Conservation (phyloP, 371 early-diverging fungal genomes). For the Mucor circinelloides region DNA sequence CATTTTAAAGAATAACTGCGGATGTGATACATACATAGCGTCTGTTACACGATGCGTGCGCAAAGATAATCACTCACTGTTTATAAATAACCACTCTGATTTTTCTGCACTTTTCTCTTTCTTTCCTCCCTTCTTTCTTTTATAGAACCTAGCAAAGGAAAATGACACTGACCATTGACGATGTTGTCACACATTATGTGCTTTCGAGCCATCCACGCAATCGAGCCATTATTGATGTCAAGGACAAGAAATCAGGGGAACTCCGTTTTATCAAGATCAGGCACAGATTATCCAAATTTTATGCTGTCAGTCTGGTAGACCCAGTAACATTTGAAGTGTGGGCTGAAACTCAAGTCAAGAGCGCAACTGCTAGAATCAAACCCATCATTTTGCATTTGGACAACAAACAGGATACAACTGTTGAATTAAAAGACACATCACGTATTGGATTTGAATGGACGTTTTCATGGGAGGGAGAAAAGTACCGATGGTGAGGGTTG, state of each 20-base stretch:
- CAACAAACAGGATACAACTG: slow-evolving; percentile 12
- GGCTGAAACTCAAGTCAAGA: slow-evolving; percentile 42
- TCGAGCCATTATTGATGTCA: slow-evolving; percentile 40
- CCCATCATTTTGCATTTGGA: slow-evolving; percentile 35
- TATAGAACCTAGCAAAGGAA: slow-evolving; percentile 5
- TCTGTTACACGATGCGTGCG: slow-evolving; percentile 6
- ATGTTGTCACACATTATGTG: slow-evolving; percentile 38
- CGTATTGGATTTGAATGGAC: slow-evolving; percentile 48
- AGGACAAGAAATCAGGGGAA: slow-evolving; percentile 36
- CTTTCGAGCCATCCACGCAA: slow-evolving; percentile 44
- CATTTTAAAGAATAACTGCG: slow-evolving; percentile 20
- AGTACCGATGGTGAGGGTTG: slow-evolving; percentile 38
- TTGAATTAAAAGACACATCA: slow-evolving; percentile 34
- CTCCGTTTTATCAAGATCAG: slow-evolving; percentile 47
- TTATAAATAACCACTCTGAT: slow-evolving; percentile 5
- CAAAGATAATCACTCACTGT: background rate
- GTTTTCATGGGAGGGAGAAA: slow-evolving; percentile 49
- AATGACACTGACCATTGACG: slow-evolving; percentile 30
- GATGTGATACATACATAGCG: background rate
- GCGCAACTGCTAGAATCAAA: slow-evolving; percentile 30
- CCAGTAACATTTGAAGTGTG: slow-evolving; percentile 43
- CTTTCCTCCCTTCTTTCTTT: slow-evolving; percentile 7
- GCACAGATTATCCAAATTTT: slow-evolving; percentile 43
- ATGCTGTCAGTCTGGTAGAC: slow-evolving; percentile 47
- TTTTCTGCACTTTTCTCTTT: slow-evolving; percentile 2